phyloP scores from a whole-genome alignment of 2,329 filamentous ascomycete genomes.

The Byssoonygena ceratinophila region DNA sequence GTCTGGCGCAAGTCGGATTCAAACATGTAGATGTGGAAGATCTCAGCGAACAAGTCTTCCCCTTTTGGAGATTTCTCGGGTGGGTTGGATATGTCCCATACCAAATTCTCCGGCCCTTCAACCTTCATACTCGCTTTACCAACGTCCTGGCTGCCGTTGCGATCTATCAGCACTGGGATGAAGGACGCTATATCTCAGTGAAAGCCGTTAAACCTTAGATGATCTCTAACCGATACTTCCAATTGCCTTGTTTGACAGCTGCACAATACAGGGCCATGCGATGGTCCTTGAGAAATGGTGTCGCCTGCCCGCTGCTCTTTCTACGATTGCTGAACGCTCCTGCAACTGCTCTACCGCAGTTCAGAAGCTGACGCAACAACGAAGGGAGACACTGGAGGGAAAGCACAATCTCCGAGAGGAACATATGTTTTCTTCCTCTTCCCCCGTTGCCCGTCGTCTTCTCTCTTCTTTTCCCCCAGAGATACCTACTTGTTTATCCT shows the following conservation, averaged over 20 bases:
- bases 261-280: no score
- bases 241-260: background rate
- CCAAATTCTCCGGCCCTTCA: slow-evolving; percentile 1
- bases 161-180: slow-evolving; percentile 5
- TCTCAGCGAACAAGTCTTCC: background rate
- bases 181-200: slow-evolving; percentile 8
- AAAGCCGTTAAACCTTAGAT: slow-evolving; percentile 8
- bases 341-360: background rate
- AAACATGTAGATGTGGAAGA: slow-evolving; percentile 5
- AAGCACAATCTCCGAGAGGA: background rate
- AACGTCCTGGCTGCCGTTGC: slow-evolving; percentile 7
- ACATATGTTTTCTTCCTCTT: background rate
- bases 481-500: background rate
- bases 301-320: background rate
- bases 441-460: background rate
- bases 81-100: slow-evolving; percentile 9
- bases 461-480: background rate
- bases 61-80: slow-evolving; percentile 2
- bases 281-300: background rate
- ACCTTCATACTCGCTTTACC: slow-evolving; percentile 5
- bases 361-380: background rate
- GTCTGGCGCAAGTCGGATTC: slow-evolving; percentile 10
- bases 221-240: background rate
- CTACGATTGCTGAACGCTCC: background rate
- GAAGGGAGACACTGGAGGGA: background rate